Evolutionary conservation across 805 yeast genomes (phyloP).

Genomic region (Kluyveromyces siamensis): DNA sequence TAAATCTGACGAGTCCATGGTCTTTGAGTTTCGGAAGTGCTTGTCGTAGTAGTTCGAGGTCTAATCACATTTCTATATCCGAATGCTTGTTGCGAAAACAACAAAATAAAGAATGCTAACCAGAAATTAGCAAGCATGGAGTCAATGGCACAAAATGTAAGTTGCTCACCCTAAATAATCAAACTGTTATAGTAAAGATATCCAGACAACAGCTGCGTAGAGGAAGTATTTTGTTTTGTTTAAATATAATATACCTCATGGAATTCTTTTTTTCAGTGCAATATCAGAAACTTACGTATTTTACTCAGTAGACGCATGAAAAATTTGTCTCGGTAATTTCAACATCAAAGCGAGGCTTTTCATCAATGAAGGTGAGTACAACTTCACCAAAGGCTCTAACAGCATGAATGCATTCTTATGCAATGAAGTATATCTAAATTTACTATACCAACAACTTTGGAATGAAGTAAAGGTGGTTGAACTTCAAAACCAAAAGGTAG

Average conservation of each 20-base stretch:
- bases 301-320: neutral
- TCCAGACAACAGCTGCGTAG: neutral
- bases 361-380: too few species aligned
- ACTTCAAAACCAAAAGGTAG: conserved; percentile 8
- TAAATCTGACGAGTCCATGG: conserved; percentile 74
- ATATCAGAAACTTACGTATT: too few species aligned
- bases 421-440: conserved; percentile 7
- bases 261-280: too few species aligned
- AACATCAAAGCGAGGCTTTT: neutral
- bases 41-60: conserved; percentile 27
- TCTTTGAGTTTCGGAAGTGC: conserved; percentile 35
- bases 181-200: neutral
- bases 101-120: conserved; percentile 33
- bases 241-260: too few species aligned
- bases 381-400: neutral
- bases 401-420: neutral
- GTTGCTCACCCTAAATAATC: neutral
- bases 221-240: neutral
- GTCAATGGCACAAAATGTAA: neutral
- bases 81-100: conserved; percentile 3
- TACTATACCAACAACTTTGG: conserved; percentile 24
- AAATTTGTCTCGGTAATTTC: neutral
- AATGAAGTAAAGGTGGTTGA: conserved; percentile 12
- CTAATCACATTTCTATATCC: conserved; percentile 25
- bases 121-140: conserved; percentile 2